phyloP scores from a whole-genome alignment of 75 land plant species.

The Ceratopteris richardii region DNA sequence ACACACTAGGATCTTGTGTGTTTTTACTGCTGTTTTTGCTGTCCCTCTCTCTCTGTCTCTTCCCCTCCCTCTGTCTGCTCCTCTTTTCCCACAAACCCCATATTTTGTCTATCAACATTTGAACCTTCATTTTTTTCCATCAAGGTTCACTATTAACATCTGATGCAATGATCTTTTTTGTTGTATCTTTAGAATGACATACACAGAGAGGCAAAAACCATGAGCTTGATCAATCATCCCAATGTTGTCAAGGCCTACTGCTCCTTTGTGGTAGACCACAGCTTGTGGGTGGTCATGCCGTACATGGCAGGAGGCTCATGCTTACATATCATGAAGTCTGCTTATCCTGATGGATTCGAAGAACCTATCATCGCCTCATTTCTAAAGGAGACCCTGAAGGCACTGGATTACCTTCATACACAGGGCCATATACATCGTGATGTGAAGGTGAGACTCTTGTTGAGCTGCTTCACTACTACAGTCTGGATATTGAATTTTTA shows the following conservation, averaged over 20 bases:
- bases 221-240: constrained; percentile 78
- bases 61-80: too few relatives aligned
- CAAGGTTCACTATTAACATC: too few relatives aligned
- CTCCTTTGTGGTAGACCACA: constrained; percentile 64
- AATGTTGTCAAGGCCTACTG: constrained; percentile 74
- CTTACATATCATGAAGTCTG: constrained; percentile 87
- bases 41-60: too few relatives aligned
- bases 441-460: constrained; percentile 58
- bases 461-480: not conserved
- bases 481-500: not conserved
- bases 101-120: too few relatives aligned
- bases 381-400: constrained; percentile 72
- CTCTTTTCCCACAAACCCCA: too few relatives aligned
- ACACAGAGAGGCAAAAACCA: constrained; percentile 79
- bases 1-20: too few relatives aligned
- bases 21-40: too few relatives aligned
- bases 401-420: constrained; percentile 84
- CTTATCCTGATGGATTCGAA: constrained; percentile 88
- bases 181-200: constrained; percentile 86
- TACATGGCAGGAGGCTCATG: constrained; percentile 95
- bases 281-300: constrained; percentile 98
- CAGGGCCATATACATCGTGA: constrained; percentile 95
- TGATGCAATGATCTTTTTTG: too few relatives aligned
- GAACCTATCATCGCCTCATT: constrained; percentile 86
- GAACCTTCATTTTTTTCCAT: too few relatives aligned